Percentiles rank a stretch among this genome's conserved stretches.
phyloP scores from a whole-genome alignment of 1,284 basidiomycete genomes.

The Rhodotorula sp. region DNA sequence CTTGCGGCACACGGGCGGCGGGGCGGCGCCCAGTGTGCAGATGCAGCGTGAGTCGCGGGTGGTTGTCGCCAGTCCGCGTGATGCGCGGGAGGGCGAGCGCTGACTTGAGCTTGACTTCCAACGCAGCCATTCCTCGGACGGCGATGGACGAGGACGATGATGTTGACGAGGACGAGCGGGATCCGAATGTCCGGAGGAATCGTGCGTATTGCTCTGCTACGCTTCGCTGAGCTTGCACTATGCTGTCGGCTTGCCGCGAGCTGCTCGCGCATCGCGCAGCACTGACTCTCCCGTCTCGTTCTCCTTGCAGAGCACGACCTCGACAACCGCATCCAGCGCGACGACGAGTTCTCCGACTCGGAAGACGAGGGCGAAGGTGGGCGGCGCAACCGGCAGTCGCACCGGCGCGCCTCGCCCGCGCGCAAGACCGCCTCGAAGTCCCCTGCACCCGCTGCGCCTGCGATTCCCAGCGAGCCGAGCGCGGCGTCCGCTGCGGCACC shows the following conservation, averaged over 20 bases:
- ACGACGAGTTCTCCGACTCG: constrained; percentile 62
- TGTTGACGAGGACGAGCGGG: constrained; percentile 64
- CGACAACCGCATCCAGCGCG: constrained; percentile 70
- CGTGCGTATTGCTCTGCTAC: constrained; percentile 14
- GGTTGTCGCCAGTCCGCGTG: not conserved
- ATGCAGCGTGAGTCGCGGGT: constrained; percentile 66
- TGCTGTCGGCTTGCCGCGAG: not conserved
- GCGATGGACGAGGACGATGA: constrained; percentile 79
- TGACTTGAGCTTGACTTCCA: no score
- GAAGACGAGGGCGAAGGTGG: constrained; percentile 76
- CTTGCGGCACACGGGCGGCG: constrained; percentile 67
- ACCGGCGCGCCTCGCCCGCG: constrained; percentile 3
- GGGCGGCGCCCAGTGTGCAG: constrained; percentile 78
- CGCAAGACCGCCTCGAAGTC: not conserved
- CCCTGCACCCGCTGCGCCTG: not conserved
- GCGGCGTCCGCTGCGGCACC: constrained; percentile 14
- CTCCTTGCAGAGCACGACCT: constrained; percentile 56
- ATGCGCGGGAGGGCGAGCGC: not conserved
- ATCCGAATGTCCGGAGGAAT: constrained; percentile 35
- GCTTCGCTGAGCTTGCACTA: no score
- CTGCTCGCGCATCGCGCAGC: not conserved
- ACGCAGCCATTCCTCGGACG: constrained; percentile 73
- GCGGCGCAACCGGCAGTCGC: constrained; percentile 58
- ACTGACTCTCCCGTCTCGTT: not conserved
- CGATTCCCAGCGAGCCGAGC: constrained; percentile 9